Conservation (phyloP, 768 basidiomycete genomes). For the Serpula lacrymans region DNA sequence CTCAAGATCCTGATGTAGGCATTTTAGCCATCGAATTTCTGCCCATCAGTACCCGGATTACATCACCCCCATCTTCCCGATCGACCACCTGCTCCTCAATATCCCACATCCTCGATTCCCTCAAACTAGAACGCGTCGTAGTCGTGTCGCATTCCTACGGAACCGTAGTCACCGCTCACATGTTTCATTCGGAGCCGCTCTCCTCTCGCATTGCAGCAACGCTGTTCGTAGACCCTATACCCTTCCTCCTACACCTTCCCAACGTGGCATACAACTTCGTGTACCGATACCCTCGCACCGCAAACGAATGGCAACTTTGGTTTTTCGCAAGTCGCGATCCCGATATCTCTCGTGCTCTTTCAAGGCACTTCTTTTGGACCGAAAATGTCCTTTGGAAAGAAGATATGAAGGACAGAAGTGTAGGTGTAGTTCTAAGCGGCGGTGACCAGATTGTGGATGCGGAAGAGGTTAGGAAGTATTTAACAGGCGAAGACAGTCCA, state of each 20-base stretch:
- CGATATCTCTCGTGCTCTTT: constrained; percentile 56
- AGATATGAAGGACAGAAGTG: constrained; percentile 36
- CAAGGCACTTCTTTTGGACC: constrained; percentile 64
- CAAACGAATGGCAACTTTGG: constrained; percentile 66
- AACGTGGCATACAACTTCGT: constrained; percentile 65
- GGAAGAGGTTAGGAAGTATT: constrained; percentile 33
- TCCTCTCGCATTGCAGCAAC: constrained; percentile 36
- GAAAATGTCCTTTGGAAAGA: constrained; percentile 61
- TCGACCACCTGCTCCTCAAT: constrained; percentile 40
- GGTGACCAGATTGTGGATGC: constrained; percentile 43
- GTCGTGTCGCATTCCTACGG: constrained; percentile 61
- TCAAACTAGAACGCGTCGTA: constrained; percentile 37
- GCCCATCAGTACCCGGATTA: constrained; percentile 59
- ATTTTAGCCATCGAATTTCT: constrained; percentile 60
- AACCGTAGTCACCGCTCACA: constrained; percentile 53
- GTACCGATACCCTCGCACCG: constrained; percentile 49
- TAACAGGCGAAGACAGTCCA: constrained; percentile 30
- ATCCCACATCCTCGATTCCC: constrained; percentile 40
- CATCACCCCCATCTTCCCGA: constrained; percentile 44
- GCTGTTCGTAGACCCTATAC: constrained; percentile 63
- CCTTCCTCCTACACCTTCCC: constrained; percentile 60
- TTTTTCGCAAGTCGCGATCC: constrained; percentile 64
- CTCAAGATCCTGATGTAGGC: constrained; percentile 47
- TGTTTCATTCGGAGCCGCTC: constrained; percentile 38
- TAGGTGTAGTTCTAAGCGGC: constrained; percentile 36